Conservation (phyloP, 331 rosid species). For the Ulmus americana region DNA sequence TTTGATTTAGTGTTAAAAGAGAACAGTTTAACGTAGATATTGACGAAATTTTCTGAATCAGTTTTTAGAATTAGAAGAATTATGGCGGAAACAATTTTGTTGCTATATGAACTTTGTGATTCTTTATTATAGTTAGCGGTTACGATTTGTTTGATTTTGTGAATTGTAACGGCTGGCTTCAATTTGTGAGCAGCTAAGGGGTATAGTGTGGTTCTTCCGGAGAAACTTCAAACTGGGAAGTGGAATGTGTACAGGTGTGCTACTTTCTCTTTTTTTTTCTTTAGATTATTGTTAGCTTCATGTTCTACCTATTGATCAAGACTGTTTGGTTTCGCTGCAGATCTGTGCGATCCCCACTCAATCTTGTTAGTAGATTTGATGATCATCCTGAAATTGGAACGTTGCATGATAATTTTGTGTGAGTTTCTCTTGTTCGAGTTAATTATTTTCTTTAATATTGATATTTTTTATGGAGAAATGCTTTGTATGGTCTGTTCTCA, state of each 20-base stretch:
- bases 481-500: not conserved
- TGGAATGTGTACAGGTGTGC: slow-evolving; percentile 13
- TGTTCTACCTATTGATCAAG: not conserved
- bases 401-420: slow-evolving; percentile 13
- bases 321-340: not conserved
- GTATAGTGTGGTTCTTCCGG: slow-evolving; percentile 16
- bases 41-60: no score
- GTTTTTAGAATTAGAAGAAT: not conserved
- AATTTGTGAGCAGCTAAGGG: slow-evolving; percentile 7
- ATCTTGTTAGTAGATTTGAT: slow-evolving; percentile 13
- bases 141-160: not conserved
- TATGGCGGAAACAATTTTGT: no score
- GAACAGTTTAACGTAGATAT: no score
- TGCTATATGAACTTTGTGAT: no score
- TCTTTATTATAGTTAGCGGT: no score
- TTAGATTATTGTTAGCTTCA: not conserved
- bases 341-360: slow-evolving; percentile 5
- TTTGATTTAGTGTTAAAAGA: no score
- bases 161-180: not conserved
- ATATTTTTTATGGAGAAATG: not conserved
- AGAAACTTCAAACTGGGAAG: slow-evolving; percentile 12
- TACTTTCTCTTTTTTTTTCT: not conserved
- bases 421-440: not conserved
- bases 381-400: slow-evolving; percentile 18
- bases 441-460: not conserved